phyloP scores from a whole-genome alignment of 768 basidiomycete species.

The Russula griseocarnosa region DNA sequence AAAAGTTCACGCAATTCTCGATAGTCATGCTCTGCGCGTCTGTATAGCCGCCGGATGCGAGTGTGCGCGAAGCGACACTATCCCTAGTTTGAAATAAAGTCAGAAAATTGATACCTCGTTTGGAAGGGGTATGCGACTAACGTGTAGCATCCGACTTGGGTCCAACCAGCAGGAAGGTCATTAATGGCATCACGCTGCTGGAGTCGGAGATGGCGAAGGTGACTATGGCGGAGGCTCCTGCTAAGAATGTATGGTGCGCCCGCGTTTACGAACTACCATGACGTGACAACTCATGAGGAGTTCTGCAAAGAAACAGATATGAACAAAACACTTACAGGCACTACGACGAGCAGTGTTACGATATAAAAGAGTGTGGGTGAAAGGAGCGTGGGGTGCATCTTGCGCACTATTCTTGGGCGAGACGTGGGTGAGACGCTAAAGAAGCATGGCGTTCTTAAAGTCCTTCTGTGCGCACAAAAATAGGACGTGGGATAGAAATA shows the following conservation, averaged over 20 bases:
- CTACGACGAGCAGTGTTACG: background rate
- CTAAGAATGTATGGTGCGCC: background rate
- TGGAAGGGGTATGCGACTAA: too few species aligned
- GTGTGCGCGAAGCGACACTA: too few species aligned
- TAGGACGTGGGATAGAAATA: background rate
- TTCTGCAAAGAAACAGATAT: background rate
- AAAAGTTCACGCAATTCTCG: too few species aligned
- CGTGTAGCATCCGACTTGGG: too few species aligned
- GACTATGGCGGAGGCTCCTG: conserved; percentile 3
- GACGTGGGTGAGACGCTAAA: conserved; percentile 1
- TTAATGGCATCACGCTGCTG: conserved; percentile 13
- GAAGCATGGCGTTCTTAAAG: conserved; percentile 12
- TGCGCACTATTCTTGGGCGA: conserved; percentile 6
- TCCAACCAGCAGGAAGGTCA: conserved; percentile 41
- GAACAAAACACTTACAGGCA: conserved; percentile 7
- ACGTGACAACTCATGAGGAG: background rate
- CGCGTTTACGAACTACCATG: conserved; percentile 1
- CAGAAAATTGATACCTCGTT: too few species aligned
- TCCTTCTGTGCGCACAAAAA: background rate
- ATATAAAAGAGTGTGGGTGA: conserved; percentile 6
- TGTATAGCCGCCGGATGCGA: too few species aligned
- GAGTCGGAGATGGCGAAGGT: conserved; percentile 10
- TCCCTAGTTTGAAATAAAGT: too few species aligned
- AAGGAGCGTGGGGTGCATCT: conserved; percentile 14
- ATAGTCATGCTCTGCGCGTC: too few species aligned